Evolutionary conservation across 345 rosid species (phyloP).

Genomic region (Lepidium didymum): DNA sequence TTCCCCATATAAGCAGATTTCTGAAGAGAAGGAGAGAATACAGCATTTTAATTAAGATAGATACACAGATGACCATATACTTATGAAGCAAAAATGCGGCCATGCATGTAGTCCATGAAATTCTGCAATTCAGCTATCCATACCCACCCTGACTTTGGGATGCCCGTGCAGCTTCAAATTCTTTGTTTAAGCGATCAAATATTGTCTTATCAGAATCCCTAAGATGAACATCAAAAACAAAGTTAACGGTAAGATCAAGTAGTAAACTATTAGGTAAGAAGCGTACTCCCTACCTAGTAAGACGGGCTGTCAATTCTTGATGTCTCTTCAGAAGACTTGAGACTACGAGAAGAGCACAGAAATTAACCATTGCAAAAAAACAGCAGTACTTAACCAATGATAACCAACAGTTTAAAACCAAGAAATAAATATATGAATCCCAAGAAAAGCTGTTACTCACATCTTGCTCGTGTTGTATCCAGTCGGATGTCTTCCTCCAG

Average conservation of each 20-base stretch:
- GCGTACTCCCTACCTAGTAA: conserved; percentile 49
- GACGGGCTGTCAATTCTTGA: conserved; percentile 66
- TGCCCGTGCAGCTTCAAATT: conserved; percentile 80
- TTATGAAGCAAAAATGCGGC: not conserved
- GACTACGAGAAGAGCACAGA: conserved; percentile 42
- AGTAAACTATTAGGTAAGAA: not conserved
- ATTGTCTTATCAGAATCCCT: conserved; percentile 93
- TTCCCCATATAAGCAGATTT: conserved; percentile 68
- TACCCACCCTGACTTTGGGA: conserved; percentile 70
- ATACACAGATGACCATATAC: not conserved
- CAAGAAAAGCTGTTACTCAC: conserved; percentile 28
- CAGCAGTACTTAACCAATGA: not conserved
- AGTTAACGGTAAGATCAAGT: not conserved
- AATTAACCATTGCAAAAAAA: not conserved
- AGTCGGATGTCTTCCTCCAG: conserved; percentile 55
- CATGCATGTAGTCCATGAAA: not conserved
- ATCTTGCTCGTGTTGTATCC: conserved; percentile 78
- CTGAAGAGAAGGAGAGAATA: conserved; percentile 35
- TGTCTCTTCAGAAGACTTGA: conserved; percentile 79
- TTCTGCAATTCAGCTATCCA: not conserved
- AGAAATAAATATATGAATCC: not conserved
- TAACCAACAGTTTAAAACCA: not conserved
- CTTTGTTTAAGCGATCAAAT: conserved; percentile 78
- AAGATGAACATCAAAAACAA: not conserved
- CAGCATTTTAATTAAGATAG: not conserved